Percentiles rank a stretch among this genome's conserved stretches.
phyloP scores from a whole-genome alignment of 1,284 basidiomycete species.

The Porphyrellus sp. region DNA sequence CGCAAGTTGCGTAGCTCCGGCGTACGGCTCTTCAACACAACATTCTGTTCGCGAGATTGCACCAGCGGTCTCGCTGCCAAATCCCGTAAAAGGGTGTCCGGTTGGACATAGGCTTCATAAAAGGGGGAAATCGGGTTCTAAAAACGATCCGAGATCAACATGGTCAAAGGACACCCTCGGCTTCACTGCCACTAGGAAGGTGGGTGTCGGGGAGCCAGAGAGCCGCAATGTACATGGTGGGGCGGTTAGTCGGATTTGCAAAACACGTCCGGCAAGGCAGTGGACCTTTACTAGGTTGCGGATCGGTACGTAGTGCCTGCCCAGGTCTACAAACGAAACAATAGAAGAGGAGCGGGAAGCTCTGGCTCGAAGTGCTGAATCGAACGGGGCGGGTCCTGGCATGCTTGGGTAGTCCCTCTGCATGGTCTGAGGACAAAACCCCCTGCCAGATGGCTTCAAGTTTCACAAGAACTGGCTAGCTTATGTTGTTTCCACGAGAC shows the following conservation, averaged over 20 bases:
- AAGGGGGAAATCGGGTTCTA: slow-evolving; percentile 3
- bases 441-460: slow-evolving; percentile 1
- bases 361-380: neutral
- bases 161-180: neutral
- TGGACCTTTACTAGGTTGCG: slow-evolving; percentile 2
- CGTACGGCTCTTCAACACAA: too few species aligned
- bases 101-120: slow-evolving; percentile 1
- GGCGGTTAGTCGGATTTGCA: neutral
- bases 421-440: slow-evolving; percentile 5
- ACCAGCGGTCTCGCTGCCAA: neutral
- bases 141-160: slow-evolving; percentile 3
- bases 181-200: neutral
- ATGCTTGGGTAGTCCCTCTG: slow-evolving; percentile 1
- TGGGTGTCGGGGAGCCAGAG: neutral
- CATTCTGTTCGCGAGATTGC: neutral
- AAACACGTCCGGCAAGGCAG: neutral
- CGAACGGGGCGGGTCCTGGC: neutral
- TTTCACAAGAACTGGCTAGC: neutral
- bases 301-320: neutral
- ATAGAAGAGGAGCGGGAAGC: slow-evolving; percentile 8
- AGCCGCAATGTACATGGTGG: neutral
- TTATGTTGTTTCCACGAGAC: slow-evolving; percentile 7
- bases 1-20: too few species aligned
- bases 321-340: slow-evolving; percentile 1
- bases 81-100: slow-evolving; percentile 1